Evolutionary conservation across 129 eudicot genomes (phyloP), one percentile per base, ranked within the genome.

Genomic region (Logfia minima): DNA sequence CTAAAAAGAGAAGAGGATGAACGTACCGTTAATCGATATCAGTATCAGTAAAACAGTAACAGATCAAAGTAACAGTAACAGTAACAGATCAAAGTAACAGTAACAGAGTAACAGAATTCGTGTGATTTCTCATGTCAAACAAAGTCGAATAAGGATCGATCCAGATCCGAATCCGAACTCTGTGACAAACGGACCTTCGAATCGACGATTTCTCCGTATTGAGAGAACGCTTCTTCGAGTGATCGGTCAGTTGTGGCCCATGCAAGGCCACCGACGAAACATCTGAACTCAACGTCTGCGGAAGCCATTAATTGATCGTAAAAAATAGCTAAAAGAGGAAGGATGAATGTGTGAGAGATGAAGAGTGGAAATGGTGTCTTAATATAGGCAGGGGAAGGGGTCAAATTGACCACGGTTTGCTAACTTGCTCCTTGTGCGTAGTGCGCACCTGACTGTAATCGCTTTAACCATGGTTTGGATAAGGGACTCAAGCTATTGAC

Each of bases 201-300:
- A 52, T 92, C 96, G 80, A 85, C 19, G 83, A 92, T 82, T 29
- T 90, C 85, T 76, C 96, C 98, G 72, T 73, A 92, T 73, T 85
- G 88, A 78, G 94, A 75, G 84, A 92, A 92, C 6, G 96, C 98
- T 2, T 86, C 79, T 62, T 74, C 87, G 2, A 90, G 92, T 16
- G 98, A 70, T 14, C 66, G 80, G 41, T 90, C 94, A 18, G 86
- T 87, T 59, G 98, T 92, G 84, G 96, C 93, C 98, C 98, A 92
- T 0, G 98, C 96, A 56, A 92, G 82, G 14, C 98, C 98, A 79
- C 98, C 98, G 7, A 92, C 98, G 77, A 92, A 92, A 77, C 98
- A 92, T 48, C 98, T 82, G 77, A 68, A 90, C 73, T 92, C 98
- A 10, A 83, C 90, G 60, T 88, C 98, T 3, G 92, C 92, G 8